Base-by-base conservation (phyloP, 2,329 filamentous ascomycete species). In the Aspergillus transmontanensis region DNA sequence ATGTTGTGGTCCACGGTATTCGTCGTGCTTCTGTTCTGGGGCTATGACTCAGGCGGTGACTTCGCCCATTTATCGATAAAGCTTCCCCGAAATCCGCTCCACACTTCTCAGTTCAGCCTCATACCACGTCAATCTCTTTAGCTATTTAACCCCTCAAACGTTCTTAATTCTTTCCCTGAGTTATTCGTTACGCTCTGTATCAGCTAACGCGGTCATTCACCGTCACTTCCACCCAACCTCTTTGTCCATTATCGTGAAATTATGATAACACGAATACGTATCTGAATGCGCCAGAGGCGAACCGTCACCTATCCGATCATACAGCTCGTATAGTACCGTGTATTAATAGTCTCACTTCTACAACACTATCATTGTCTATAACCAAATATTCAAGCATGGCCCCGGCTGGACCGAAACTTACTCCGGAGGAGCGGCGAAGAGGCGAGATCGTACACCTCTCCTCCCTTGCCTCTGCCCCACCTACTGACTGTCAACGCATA, bases 391-490 rank as follows among this genome's bases (percentile, higher is more conserved):
- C 41, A 58, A 74, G 45, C 39, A 81, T 80, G 79, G 74, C 76
- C 39, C 70, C 73, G 16, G 66, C 71, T 59, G 71, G 71, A 71
- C 80, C 70, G 76, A 91, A 89, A 77, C 85, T 89, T 73, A 86
- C 89, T 63, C 85, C 87, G 46, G 89, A 92, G 73, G 94, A 97
- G 79, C 87, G 91, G 78, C 90, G 92, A 70, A 93, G 92, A 81
- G 93, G 93, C 70, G 94, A 97, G 81, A 88, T 91, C 65, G 92
- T 94, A 86, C 64, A 86, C 72, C 36, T 60, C 36, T 54, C 41
- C 39, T 53, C 36, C 39, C 46, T 60, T 43, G 23, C 30, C 57
- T 50, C 26, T 45, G 34, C 54, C 57, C 41, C 67, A 39, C 50
- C 62, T 67, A 59, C 60, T 62, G 11, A 56, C 45, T 19, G 28